Conservation (phyloP, 805 yeast species). For the Sungouiella blattae region DNA sequence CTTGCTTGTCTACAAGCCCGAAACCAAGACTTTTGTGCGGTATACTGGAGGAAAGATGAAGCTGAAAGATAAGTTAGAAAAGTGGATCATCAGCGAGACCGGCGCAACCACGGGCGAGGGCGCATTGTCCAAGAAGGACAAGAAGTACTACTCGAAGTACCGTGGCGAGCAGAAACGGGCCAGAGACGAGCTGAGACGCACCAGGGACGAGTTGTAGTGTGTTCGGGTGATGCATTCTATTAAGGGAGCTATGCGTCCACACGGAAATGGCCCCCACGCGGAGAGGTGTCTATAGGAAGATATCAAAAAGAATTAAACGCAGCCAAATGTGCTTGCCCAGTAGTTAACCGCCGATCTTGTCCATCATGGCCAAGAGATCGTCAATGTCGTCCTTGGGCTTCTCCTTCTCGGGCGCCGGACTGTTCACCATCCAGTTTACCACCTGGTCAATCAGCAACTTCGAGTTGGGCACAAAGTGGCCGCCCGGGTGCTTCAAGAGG, state of each 20-base stretch:
- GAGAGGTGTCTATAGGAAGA: too few relatives aligned
- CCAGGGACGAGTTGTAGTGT: constrained; percentile 1
- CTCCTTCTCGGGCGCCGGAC: constrained; percentile 12
- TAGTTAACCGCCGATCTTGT: constrained; percentile 22
- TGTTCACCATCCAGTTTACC: constrained; percentile 34
- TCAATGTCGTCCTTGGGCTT: constrained; percentile 25
- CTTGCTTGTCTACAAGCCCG: constrained; percentile 23
- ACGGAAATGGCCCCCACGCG: too few relatives aligned
- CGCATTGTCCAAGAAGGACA: constrained; percentile 31
- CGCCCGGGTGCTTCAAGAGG: constrained; percentile 86
- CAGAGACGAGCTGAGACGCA: constrained; percentile 11
- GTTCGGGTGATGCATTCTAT: too few relatives aligned
- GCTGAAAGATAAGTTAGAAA: constrained; percentile 26
- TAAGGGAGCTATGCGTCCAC: too few relatives aligned
- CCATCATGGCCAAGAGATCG: constrained; percentile 38
- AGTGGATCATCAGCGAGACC: constrained; percentile 29
- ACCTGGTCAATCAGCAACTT: constrained; percentile 45
- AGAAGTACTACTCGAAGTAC: constrained; percentile 24
- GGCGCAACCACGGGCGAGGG: constrained; percentile 40
- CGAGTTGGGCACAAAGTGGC: constrained; percentile 93
- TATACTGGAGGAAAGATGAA: constrained; percentile 24
- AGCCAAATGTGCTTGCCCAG: too few relatives aligned
- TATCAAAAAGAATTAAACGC: too few relatives aligned
- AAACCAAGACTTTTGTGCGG: constrained; percentile 15
- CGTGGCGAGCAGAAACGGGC: constrained; percentile 24